phyloP scores from a whole-genome alignment of 768 basidiomycete species.

The Lactarius evosmus region DNA sequence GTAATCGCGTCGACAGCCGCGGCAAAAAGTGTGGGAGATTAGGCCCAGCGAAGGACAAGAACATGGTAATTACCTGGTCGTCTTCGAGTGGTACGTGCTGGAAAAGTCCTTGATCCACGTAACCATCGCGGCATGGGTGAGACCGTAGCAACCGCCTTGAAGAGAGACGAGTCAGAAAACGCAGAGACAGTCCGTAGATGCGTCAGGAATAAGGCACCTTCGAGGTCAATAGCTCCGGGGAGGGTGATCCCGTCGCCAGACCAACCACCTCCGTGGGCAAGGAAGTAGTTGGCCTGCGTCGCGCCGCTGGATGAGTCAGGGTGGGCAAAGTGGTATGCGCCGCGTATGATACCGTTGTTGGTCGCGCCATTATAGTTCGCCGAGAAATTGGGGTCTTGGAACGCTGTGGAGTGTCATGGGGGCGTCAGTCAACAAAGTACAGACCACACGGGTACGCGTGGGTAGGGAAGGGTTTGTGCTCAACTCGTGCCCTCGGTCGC shows the following conservation, averaged over 20 bases:
- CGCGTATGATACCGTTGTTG: conserved; percentile 54
- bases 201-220: not conserved
- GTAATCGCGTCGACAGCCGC: no score
- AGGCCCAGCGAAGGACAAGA: not conserved
- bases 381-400: conserved; percentile 44
- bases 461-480: not conserved
- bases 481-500: conserved; percentile 61
- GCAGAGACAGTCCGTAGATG: not conserved
- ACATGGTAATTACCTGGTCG: conserved; percentile 41
- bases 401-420: conserved; percentile 31
- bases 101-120: conserved; percentile 62
- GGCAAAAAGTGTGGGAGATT: no score
- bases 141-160: conserved; percentile 53
- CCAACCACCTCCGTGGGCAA: conserved; percentile 39
- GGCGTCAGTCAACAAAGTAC: not conserved
- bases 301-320: conserved; percentile 54
- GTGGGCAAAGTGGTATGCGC: conserved; percentile 59
- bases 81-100: conserved; percentile 49
- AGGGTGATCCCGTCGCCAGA: conserved; percentile 6
- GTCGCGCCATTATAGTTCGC: conserved; percentile 56
- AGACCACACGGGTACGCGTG: not conserved
- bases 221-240: conserved; percentile 11
- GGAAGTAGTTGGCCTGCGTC: conserved; percentile 56
- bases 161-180: conserved; percentile 27
- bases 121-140: conserved; percentile 53